Evolutionary conservation across 257 asterid species (phyloP).

Genomic region (Scutellaria galericulata): DNA sequence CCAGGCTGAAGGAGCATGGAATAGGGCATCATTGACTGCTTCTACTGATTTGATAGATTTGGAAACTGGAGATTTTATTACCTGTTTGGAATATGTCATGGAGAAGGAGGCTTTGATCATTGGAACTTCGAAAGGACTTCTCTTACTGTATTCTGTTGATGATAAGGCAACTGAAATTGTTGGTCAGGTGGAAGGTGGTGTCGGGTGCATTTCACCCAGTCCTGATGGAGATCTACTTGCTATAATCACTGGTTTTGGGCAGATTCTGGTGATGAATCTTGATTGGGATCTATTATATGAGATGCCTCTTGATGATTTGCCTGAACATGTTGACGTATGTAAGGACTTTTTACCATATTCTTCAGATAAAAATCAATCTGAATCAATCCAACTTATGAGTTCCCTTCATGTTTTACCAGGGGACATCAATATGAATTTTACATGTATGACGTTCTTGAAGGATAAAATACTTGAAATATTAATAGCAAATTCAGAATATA

Average conservation of each 20-base stretch:
- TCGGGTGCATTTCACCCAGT: constrained; percentile 89
- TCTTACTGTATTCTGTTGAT: constrained; percentile 67
- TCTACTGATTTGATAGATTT: constrained; percentile 58
- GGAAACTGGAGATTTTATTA: constrained; percentile 77
- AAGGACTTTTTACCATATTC: constrained; percentile 64
- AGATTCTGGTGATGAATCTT: constrained; percentile 84
- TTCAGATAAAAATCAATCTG: constrained; percentile 25
- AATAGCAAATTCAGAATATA: neutral
- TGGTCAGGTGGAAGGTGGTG: constrained; percentile 96
- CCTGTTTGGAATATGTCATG: constrained; percentile 87
- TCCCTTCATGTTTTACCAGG: constrained; percentile 17
- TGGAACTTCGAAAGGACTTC: constrained; percentile 82
- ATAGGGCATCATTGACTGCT: constrained; percentile 40
- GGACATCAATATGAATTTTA: neutral
- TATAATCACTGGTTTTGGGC: constrained; percentile 84
- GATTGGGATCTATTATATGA: constrained; percentile 97
- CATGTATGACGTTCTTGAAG: constrained; percentile 1
- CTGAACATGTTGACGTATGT: constrained; percentile 83
- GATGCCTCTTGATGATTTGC: constrained; percentile 77
- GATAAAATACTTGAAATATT: neutral
- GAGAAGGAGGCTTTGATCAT: constrained; percentile 90
- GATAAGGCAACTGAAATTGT: constrained; percentile 72
- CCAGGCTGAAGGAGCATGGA: constrained; percentile 61
- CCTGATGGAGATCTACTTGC: constrained; percentile 97
- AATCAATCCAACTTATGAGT: constrained; percentile 8